Base-by-base conservation (phyloP, 805 yeast species). In the Yarrowia sp. region DNA sequence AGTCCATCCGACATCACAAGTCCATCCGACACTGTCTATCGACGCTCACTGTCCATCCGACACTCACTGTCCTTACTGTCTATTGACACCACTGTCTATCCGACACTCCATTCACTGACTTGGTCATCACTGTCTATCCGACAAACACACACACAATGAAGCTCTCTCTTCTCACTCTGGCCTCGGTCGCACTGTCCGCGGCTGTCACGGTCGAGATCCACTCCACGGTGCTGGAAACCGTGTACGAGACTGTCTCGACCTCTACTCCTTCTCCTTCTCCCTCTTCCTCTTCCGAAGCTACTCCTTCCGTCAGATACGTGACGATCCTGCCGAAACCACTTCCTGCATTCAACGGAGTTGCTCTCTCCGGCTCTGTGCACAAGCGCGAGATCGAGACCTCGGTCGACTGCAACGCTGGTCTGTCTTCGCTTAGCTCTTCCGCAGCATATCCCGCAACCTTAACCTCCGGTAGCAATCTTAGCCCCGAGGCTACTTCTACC, bases 391-490 rank as follows among this genome's bases (percentile, higher is more conserved):
- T 32, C 19, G 25, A 16, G 16, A 19, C 27, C 8, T 47, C 55
- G 4, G 13, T 31, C 38, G 38, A 47, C 38, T 31, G 55, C 55
- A 32, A 21, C 14, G 22, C 4, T 9, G 51, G 35, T 6, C 35
- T 44, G 2, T 10, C 35, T 29, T 29, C 35, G 13, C 7, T 18
- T 8, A 19, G 16, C 13, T 8, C 38, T 27, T 31, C 38, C 55
- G 55, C 55, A 47, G 58, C 58, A 51, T 33, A 51, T 33, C 16
- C 58, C 42, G 58, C 42, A 51, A 51, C 58, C 42, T 35, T 51
- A 51, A 33, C 42, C 22, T 24, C 29, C 16, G 42, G 36, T 32
- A 51, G 58, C 58, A 51, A 51, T 21, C 55, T 47, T 47, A 47
- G 36, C 21, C 21, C 55, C 55, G 55, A 47, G 21, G 32, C 38